phyloP scores from a whole-genome alignment of 495 filamentous ascomycete genomes.

The Aspergillus baeticus region DNA sequence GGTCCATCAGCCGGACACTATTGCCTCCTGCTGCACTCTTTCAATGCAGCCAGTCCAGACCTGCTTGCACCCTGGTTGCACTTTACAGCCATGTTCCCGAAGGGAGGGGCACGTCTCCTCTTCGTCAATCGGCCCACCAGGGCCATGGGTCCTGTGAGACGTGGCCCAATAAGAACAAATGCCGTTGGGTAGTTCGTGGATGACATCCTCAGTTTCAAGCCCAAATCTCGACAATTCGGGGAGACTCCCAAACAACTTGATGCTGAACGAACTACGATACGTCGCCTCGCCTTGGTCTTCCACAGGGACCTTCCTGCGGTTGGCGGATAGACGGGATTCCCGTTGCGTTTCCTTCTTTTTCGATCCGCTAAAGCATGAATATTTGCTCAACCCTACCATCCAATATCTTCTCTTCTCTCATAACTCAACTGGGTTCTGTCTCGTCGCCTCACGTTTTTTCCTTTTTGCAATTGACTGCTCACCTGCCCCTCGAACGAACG shows the following conservation, averaged over 20 bases:
- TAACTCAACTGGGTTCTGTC: constrained; percentile 17
- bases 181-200: constrained; percentile 36
- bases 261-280: constrained; percentile 38
- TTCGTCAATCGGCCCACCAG: constrained; percentile 22
- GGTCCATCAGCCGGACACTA: constrained; percentile 11
- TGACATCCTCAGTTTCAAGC: constrained; percentile 37
- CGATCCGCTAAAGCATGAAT: constrained; percentile 32
- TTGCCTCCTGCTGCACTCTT: constrained; percentile 21
- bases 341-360: constrained; percentile 18
- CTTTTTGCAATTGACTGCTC: constrained; percentile 17
- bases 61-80: constrained; percentile 22
- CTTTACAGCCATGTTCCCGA: constrained; percentile 29
- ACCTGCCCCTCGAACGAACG: constrained; percentile 7
- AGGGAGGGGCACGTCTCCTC: constrained; percentile 8
- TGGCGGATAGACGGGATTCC: constrained; percentile 20
- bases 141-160: constrained; percentile 29
- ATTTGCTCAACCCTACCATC: constrained; percentile 20
- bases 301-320: constrained; percentile 17
- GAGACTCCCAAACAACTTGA: constrained; percentile 34
- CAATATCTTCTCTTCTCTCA: constrained; percentile 28
- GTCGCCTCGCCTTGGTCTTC: constrained; percentile 38
- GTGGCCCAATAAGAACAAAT: constrained; percentile 42
- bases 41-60: constrained; percentile 15
- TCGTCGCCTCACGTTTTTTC: constrained; percentile 26
- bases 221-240: constrained; percentile 8